phyloP scores from a whole-genome alignment of 208 protist genomes.

The Crithidia mellificae region DNA sequence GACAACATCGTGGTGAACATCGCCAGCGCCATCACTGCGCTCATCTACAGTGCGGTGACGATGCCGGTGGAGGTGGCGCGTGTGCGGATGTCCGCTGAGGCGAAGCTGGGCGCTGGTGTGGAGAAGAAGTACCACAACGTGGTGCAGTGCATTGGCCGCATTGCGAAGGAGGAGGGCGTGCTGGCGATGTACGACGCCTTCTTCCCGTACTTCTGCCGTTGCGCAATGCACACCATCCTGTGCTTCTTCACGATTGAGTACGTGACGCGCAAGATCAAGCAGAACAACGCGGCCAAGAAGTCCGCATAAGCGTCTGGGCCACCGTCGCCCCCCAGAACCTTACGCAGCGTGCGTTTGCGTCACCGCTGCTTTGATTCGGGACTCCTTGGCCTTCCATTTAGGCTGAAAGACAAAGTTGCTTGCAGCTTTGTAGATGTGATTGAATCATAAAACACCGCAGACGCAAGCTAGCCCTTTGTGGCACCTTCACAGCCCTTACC shows the following conservation, averaged over 20 bases:
- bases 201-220: conserved; percentile 88
- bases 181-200: conserved; percentile 85
- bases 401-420: no score
- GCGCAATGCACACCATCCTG: conserved; percentile 83
- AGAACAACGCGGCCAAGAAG: conserved; percentile 13
- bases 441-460: no score
- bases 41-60: conserved; percentile 86
- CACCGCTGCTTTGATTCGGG: no score
- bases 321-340: no score
- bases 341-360: no score
- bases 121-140: conserved; percentile 73
- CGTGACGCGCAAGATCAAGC: conserved; percentile 7
- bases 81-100: conserved; percentile 89
- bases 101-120: conserved; percentile 51
- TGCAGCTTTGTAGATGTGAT: no score
- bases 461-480: no score
- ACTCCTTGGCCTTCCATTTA: no score
- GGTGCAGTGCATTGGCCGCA: conserved; percentile 76
- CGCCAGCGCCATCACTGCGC: conserved; percentile 75
- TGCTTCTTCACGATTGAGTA: conserved; percentile 91
- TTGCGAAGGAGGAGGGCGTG: conserved; percentile 78
- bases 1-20: conserved; percentile 84
- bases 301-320: conserved; percentile 4
- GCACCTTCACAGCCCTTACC: no score
- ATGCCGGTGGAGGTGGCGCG: conserved; percentile 91